Base-by-base conservation (phyloP, 768 basidiomycete genomes). In the Xerocomellus chrysenteron region DNA sequence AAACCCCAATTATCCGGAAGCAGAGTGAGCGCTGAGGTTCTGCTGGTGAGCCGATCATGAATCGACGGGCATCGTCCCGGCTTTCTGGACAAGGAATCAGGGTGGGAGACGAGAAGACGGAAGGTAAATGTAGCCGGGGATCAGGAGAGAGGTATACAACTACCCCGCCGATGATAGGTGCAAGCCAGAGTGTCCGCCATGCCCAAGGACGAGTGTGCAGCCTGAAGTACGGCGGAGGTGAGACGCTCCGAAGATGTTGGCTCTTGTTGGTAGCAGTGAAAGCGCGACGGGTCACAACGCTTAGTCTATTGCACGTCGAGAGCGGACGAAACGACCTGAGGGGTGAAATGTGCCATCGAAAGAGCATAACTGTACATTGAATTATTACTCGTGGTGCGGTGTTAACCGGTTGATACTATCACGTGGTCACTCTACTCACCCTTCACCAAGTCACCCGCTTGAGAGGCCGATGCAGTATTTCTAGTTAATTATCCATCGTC, bases 21-120 rank as follows among this genome's bases (percentile, higher is more conserved):
- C 73, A 55, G 33, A 88, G 68, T 10, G 82, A 75, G 36, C 72
- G 73, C 53, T 82, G 76, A 11, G 76, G 72, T 72, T 92, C 92
- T 19, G 83, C 80, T 3, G 90, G 87, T 2, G 92, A 93, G 52
- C 81, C 75, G 44, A 91, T 84, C 55, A 77, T 69, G 28, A 68
- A 74, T 47, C 55, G 62, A 36, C 46, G 52, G n/a, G 49, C 32
- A 21, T 58, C 26, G 12, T 64, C 48, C 32, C 52, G 63, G 3
- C 55, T 49, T 37, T 50, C 64, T 19, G 55, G 53, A 57, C 77
- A 80, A 40, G 81, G 81, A 41, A 83, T 82, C 37, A 81, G 68
- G 39, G 71, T 74, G 5, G 81, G 75, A 0, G 79, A 80, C 0
- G 82, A 73, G 62, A 88, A 80, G 46, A 86, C 63, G 61, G 75